phyloP scores from a whole-genome alignment of 805 yeast species.

The Starmerella potacharoeniae region DNA sequence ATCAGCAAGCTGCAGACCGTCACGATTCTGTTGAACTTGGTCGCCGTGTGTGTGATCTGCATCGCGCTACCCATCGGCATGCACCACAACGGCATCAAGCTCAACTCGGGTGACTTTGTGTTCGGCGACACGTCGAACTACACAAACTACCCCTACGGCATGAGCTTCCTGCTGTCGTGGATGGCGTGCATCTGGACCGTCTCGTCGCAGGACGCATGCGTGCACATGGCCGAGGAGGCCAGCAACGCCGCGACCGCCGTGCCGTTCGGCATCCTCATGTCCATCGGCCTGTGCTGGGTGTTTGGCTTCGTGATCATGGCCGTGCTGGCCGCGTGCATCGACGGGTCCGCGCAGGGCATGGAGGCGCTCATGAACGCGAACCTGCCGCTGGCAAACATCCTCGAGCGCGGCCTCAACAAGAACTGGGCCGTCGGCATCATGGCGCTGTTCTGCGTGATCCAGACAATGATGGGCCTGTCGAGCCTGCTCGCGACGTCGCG shows the following conservation, averaged over 20 bases:
- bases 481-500: slow-evolving; percentile 53
- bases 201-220: slow-evolving; percentile 60
- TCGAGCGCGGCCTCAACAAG: slow-evolving; percentile 50
- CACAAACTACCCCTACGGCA: slow-evolving; percentile 46
- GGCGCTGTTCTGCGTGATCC: slow-evolving; percentile 47
- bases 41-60: slow-evolving; percentile 42
- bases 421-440: slow-evolving; percentile 55
- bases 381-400: slow-evolving; percentile 55
- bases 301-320: slow-evolving; percentile 49
- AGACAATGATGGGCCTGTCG: slow-evolving; percentile 56
- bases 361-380: slow-evolving; percentile 41
- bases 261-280: slow-evolving; percentile 52
- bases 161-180: slow-evolving; percentile 44
- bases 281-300: slow-evolving; percentile 46
- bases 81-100: slow-evolving; percentile 22
- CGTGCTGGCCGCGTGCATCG: slow-evolving; percentile 41
- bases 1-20: slow-evolving; percentile 50
- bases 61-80: slow-evolving; percentile 56
- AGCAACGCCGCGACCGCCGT: slow-evolving; percentile 49
- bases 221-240: slow-evolving; percentile 65
- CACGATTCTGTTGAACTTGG: slow-evolving; percentile 45
- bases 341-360: slow-evolving; percentile 32
- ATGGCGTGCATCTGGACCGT: slow-evolving; percentile 68
- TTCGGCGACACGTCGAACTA: slow-evolving; percentile 45
- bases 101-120: slow-evolving; percentile 43